Base-by-base conservation (phyloP, 1,139 yeast genomes). In the Zygoascus sp. region DNA sequence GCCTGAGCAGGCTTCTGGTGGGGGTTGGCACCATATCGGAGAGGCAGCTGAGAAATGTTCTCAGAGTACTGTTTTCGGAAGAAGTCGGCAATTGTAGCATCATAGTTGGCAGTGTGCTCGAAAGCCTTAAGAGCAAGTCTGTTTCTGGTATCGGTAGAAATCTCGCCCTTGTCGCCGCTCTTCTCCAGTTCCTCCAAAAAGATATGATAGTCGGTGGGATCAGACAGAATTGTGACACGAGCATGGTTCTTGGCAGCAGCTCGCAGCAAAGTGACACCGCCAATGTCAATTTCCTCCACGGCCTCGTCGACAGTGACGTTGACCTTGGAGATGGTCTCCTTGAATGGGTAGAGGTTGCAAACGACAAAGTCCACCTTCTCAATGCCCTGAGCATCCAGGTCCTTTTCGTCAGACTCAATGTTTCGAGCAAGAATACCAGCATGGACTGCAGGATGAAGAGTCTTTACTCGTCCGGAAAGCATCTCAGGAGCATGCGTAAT, bases 1-100 rank as follows among this genome's bases (percentile, higher is more conserved):
- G 97, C 97, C 75, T 92, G 98, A 32, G 98, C 97, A 35, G 98
- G 98, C 71, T 88, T 90, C 75, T 92, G 98, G 70, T 92, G 97
- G 52, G 98, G 98, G 75, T 92, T 92, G 53, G 96, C 96, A 67
- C 98, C 98, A 69, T 92, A 92, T 74, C 98, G 83, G 61, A 92
- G 78, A 34, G 97, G 94, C 67, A 92, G 75, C 77, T 90, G 97
- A 50, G 95, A 79, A 44, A 73, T 74, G 66, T 82, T 86, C 72
- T 92, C 97, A 44, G 96, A 79, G 74, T 92, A 92, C 72, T 88
- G 92, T 74, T 89, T 92, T 75, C 98, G 83, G 81, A 92, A 92
- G 69, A 88, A 92, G 72, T 92, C 98, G 48, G 97, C 80, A 65
- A 92, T 92, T 52, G 96, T 88, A 50, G 89, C 81, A 65, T 92